phyloP scores from a whole-genome alignment of 371 early-diverging fungal species.

The Mortierella sp. region DNA sequence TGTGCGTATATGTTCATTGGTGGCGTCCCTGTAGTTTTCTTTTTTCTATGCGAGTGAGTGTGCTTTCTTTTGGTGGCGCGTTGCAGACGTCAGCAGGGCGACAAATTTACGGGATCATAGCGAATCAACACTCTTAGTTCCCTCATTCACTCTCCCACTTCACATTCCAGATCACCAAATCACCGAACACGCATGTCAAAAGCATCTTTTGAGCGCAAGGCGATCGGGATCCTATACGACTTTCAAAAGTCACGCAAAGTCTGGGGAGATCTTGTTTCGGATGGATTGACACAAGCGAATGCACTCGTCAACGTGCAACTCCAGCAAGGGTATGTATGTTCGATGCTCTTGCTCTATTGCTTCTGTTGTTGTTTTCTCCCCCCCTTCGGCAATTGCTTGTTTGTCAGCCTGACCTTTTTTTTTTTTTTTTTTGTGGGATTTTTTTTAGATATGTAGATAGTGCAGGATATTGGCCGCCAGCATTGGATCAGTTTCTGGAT shows the following conservation, averaged over 20 bases:
- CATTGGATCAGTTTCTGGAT: constrained; percentile 42
- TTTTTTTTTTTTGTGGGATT: background rate
- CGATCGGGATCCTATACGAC: constrained; percentile 39
- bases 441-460: constrained; percentile 40
- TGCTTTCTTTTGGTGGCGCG: background rate
- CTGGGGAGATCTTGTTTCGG: constrained; percentile 56
- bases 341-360: too few species aligned
- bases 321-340: constrained; percentile 46
- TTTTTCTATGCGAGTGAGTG: background rate
- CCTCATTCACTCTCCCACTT: background rate
- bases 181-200: constrained; percentile 36
- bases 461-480: constrained; percentile 55
- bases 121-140: background rate
- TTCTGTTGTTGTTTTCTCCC: background rate
- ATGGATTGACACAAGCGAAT: constrained; percentile 56
- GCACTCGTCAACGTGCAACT: constrained; percentile 56
- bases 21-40: background rate
- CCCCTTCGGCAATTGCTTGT: too few species aligned
- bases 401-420: background rate
- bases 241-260: constrained; percentile 54
- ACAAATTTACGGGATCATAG: background rate
- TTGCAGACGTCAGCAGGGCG: background rate
- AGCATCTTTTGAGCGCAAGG: constrained; percentile 44
- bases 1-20: background rate
- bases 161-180: background rate